phyloP scores from a whole-genome alignment of 352 stramenopile species.

The Pythium oligandrum region DNA sequence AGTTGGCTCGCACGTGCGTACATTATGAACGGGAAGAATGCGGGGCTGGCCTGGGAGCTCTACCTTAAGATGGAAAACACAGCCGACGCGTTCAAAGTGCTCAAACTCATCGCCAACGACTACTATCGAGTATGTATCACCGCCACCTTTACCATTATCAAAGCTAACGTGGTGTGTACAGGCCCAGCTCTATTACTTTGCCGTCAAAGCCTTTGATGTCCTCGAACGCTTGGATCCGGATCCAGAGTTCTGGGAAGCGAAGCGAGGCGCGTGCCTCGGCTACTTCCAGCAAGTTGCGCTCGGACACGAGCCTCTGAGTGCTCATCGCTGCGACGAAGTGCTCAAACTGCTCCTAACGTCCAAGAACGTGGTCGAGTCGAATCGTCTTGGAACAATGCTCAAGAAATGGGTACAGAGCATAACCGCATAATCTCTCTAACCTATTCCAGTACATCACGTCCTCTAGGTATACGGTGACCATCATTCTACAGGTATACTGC shows the following conservation, averaged over 20 bases:
- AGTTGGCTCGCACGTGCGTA: conserved; percentile 59
- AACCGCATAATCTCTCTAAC: background rate
- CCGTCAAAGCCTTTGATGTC: conserved; percentile 70
- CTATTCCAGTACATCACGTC: too few species aligned
- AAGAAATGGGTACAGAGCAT: conserved; percentile 33
- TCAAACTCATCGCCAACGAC: conserved; percentile 68
- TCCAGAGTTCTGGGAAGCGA: conserved; percentile 72
- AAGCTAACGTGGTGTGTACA: background rate
- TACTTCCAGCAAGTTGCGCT: conserved; percentile 55
- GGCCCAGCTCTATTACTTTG: conserved; percentile 48
- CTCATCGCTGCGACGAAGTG: conserved; percentile 37
- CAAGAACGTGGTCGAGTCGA: conserved; percentile 51
- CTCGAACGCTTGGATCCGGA: conserved; percentile 66
- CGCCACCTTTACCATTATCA: too few species aligned
- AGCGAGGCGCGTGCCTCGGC: conserved; percentile 59
- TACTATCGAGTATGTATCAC: conserved; percentile 30
- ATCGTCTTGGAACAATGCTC: conserved; percentile 34
- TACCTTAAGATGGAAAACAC: conserved; percentile 57
- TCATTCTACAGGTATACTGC: too few species aligned
- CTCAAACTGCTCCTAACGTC: conserved; percentile 44
- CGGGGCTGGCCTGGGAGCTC: conserved; percentile 48
- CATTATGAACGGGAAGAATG: conserved; percentile 29
- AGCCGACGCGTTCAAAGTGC: conserved; percentile 36
- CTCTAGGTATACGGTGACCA: too few species aligned
- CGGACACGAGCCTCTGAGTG: conserved; percentile 19